Percentiles rank a stretch among this genome's conserved stretches.
Conservation (phyloP, 441 rosid genomes). For the Omphalea diandra region DNA sequence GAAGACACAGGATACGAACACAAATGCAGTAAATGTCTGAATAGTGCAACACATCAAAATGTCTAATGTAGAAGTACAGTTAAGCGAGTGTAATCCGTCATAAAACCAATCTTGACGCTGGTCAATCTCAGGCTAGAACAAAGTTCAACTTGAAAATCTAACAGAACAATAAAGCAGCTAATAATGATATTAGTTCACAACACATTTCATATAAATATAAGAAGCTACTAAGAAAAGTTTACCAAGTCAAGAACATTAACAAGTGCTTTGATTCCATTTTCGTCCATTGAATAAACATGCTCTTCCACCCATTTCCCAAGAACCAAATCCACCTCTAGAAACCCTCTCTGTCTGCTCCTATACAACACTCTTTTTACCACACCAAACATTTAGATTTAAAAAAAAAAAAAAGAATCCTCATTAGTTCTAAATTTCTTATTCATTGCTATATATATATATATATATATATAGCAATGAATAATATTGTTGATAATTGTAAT, state of each 20-base stretch:
- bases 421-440: too few relatives aligned
- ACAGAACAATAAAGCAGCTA: background rate
- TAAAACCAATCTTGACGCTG: conserved; percentile 3
- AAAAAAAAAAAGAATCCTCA: too few relatives aligned
- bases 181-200: background rate
- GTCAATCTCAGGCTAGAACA: background rate
- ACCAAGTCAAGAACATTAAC: conserved; percentile 83
- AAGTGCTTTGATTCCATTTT: conserved; percentile 64
- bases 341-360: conserved; percentile 94
- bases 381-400: too few relatives aligned
- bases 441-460: too few relatives aligned
- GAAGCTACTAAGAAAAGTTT: conserved; percentile 13
- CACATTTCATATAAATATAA: too few relatives aligned
- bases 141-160: background rate
- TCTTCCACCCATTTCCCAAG: conserved; percentile 92
- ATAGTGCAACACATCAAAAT: background rate
- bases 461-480: too few relatives aligned
- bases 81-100: background rate
- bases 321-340: conserved; percentile 83
- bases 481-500: too few relatives aligned
- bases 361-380: conserved; percentile 78
- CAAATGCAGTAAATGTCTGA: background rate
- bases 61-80: background rate
- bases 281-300: conserved; percentile 67
- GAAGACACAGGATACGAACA: background rate